phyloP scores from a whole-genome alignment of 2,329 filamentous ascomycete genomes.

The Colletotrichum sp. region DNA sequence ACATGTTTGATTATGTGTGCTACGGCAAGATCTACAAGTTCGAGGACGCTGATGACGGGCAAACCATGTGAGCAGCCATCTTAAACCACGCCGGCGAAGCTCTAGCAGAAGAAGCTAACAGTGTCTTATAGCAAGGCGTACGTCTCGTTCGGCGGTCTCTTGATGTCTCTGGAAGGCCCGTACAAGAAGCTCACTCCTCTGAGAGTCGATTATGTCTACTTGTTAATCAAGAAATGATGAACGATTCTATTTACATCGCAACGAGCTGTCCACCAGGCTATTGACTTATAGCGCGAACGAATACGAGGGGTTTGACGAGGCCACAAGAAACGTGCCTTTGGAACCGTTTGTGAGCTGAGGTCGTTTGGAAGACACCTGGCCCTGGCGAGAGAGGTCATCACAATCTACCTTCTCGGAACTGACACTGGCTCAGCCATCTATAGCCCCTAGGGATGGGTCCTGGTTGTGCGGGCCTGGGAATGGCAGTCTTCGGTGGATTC shows the following conservation, averaged over 20 bases:
- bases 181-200: constrained; percentile 94
- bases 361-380: not conserved
- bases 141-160: constrained; percentile 88
- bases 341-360: not conserved
- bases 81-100: not conserved
- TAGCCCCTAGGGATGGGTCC: not conserved
- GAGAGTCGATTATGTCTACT: constrained; percentile 91
- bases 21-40: constrained; percentile 90
- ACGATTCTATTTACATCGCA: not conserved
- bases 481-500: constrained; percentile 79
- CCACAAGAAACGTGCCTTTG: not conserved
- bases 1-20: constrained; percentile 88
- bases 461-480: constrained; percentile 72
- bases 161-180: constrained; percentile 90
- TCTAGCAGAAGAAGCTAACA: not conserved
- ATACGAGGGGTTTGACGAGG: not conserved
- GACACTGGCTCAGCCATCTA: not conserved
- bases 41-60: constrained; percentile 77
- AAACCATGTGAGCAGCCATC: constrained; percentile 75
- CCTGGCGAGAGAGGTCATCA: not conserved
- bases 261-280: not conserved
- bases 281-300: not conserved
- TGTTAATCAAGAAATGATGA: constrained; percentile 86
- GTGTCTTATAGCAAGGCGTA: constrained; percentile 78
- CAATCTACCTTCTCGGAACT: not conserved